Evolutionary conservation across 1,139 yeast genomes (phyloP).

Genomic region (Diutina rugosa): DNA sequence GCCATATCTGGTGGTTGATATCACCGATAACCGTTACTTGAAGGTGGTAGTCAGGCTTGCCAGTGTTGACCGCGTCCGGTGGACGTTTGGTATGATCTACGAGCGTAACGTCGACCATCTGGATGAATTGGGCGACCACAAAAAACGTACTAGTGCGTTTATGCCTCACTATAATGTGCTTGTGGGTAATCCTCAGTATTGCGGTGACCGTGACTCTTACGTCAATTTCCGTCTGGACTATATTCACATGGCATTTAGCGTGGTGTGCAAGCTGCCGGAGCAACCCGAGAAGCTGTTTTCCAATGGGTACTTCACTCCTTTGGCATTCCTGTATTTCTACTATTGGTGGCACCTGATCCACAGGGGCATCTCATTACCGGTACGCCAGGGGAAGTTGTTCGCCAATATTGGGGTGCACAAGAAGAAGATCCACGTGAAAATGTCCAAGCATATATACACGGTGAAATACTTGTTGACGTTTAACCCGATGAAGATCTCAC

Average conservation of each 20-base stretch:
- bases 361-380: conserved; percentile 60
- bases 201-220: conserved; percentile 32
- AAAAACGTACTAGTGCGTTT: conserved; percentile 20
- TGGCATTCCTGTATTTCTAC: conserved; percentile 53
- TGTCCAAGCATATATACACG: conserved; percentile 69
- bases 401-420: conserved; percentile 11
- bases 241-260: conserved; percentile 29
- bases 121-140: conserved; percentile 15
- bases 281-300: conserved; percentile 32
- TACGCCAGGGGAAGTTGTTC: conserved; percentile 61
- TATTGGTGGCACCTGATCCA: conserved; percentile 78
- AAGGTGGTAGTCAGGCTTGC: conserved; percentile 27
- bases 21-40: conserved; percentile 19
- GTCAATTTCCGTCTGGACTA: conserved; percentile 27
- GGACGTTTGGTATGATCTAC: conserved; percentile 30
- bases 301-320: conserved; percentile 67
- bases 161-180: conserved; percentile 31
- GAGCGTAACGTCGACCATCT: conserved; percentile 19
- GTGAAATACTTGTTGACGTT: conserved; percentile 68
- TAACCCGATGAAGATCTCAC: conserved; percentile 63
- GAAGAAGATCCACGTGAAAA: conserved; percentile 34
- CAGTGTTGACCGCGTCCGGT: conserved; percentile 25
- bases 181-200: conserved; percentile 27
- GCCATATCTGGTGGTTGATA: conserved; percentile 20
- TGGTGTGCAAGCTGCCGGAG: conserved; percentile 18